Evolutionary conservation across 306 rosid species (phyloP).

Genomic region (Pyrus pyrifolia): DNA sequence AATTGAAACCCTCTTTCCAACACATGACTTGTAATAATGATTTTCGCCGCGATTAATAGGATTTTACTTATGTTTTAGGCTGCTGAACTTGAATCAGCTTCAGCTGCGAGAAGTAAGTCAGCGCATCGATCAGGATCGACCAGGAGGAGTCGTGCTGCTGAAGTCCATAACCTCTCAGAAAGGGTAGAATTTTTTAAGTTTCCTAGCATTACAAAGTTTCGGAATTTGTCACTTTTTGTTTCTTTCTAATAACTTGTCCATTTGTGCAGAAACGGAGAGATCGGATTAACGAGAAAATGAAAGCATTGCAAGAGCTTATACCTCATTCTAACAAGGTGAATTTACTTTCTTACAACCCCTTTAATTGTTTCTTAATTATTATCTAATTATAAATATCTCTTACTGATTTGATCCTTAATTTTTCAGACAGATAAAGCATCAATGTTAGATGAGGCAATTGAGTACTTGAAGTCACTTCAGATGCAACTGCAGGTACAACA

Average conservation of each 20-base stretch:
- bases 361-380: slow-evolving; percentile 1
- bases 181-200: slow-evolving; percentile 41
- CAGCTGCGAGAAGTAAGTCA: slow-evolving; percentile 38
- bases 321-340: slow-evolving; percentile 76
- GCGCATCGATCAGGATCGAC: slow-evolving; percentile 46
- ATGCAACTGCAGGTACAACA: slow-evolving; percentile 73
- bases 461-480: slow-evolving; percentile 84
- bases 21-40: not conserved
- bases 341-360: slow-evolving; percentile 12
- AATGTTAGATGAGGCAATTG: slow-evolving; percentile 80
- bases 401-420: slow-evolving; percentile 6
- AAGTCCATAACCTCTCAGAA: slow-evolving; percentile 88
- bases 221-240: not conserved
- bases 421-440: slow-evolving; percentile 90
- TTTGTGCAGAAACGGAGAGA: slow-evolving; percentile 73
- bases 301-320: slow-evolving; percentile 77
- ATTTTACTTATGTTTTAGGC: slow-evolving; percentile 28
- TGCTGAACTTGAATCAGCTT: slow-evolving; percentile 51
- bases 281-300: slow-evolving; percentile 89
- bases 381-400: slow-evolving; percentile 4
- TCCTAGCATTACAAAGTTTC: slow-evolving; percentile 11
- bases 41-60: not conserved
- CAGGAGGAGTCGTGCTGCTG: slow-evolving; percentile 66
- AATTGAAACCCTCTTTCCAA: not conserved
- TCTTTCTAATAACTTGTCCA: not conserved